Conservation (phyloP, 2,329 filamentous ascomycete species). For the Aureobasidium sp. region DNA sequence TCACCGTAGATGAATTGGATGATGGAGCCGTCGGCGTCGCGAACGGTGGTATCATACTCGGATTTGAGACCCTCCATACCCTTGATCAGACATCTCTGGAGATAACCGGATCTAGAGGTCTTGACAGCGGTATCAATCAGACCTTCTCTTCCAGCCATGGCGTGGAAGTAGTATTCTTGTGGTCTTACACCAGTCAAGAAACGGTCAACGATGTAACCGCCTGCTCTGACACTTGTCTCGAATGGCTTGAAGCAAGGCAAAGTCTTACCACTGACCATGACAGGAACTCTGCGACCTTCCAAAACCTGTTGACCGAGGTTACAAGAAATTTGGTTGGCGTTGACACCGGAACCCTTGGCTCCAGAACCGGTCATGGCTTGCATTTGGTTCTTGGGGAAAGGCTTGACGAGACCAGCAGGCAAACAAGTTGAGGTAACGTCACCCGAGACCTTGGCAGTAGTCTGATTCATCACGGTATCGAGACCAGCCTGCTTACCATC, state of each 20-base stretch:
- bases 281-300: conserved; percentile 86
- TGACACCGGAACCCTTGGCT: conserved; percentile 87
- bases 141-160: conserved; percentile 97
- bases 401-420: conserved; percentile 75
- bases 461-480: conserved; percentile 77
- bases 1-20: conserved; percentile 96
- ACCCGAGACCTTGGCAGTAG: conserved; percentile 64
- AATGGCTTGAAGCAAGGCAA: conserved; percentile 89
- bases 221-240: conserved; percentile 81
- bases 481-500: conserved; percentile 84
- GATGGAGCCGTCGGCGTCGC: conserved; percentile 87
- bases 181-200: conserved; percentile 97
- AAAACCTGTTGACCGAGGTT: conserved; percentile 95
- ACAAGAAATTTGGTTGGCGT: conserved; percentile 95
- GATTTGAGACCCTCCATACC: conserved; percentile 94
- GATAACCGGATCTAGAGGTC: conserved; percentile 91
- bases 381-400: conserved; percentile 97
- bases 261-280: conserved; percentile 97
- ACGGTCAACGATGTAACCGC: conserved; percentile 88
- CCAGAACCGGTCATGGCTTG: conserved; percentile 97
- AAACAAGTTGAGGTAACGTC: conserved; percentile 72
- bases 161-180: conserved; percentile 98
- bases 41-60: conserved; percentile 87
- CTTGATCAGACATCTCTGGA: conserved; percentile 96
- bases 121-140: conserved; percentile 98